phyloP scores from a whole-genome alignment of 164 flowering plant genomes.

The Vitis vinifera region DNA sequence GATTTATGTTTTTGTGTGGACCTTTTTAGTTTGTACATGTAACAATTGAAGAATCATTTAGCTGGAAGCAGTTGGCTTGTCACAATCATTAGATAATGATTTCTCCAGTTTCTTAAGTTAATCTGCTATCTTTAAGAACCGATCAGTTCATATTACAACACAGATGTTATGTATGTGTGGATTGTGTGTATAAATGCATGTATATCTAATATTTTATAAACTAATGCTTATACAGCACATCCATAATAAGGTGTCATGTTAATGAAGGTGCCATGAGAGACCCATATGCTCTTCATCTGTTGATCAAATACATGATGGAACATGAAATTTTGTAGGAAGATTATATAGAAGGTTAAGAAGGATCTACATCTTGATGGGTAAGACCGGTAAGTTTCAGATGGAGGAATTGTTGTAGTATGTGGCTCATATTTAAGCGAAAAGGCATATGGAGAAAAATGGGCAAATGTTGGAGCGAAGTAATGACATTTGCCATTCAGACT shows the following conservation, averaged over 20 bases:
- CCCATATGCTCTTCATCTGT: not conserved
- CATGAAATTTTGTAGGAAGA: not conserved
- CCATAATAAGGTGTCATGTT: no score
- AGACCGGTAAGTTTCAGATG: no score
- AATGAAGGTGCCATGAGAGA: conserved; percentile 1
- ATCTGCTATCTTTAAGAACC: not conserved
- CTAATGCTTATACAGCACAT: no score
- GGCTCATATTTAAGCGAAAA: no score
- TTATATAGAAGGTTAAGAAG: not conserved
- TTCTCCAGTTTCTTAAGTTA: not conserved
- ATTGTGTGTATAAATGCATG: not conserved
- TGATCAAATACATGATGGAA: not conserved
- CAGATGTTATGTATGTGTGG: no score
- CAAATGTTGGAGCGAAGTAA: no score
- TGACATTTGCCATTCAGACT: no score
- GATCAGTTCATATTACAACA: no score
- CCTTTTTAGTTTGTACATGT: conserved; percentile 1
- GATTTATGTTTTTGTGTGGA: not conserved
- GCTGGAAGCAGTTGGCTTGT: not conserved
- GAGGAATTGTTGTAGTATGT: no score
- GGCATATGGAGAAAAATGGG: no score
- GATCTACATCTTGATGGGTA: no score
- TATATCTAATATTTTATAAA: not conserved
- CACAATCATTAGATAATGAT: not conserved
- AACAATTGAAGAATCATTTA: not conserved